Base-by-base conservation (phyloP, 495 filamentous ascomycete genomes). In the Penicillium atrosanguineum region DNA sequence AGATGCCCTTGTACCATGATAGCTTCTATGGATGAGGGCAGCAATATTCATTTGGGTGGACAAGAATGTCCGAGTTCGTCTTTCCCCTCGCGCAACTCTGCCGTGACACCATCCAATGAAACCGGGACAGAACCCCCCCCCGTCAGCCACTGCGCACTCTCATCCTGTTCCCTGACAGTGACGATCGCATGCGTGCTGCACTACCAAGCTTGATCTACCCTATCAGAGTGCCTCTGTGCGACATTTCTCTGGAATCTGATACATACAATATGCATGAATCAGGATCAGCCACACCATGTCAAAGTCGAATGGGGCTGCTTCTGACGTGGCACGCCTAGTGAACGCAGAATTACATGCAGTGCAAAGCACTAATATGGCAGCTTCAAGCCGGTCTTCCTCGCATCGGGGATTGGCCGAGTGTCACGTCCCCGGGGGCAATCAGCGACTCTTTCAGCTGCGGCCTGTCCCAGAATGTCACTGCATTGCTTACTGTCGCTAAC, bases 301-400 rank as follows among this genome's bases (percentile, higher is more conserved):
- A 36, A 42, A 39, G 21, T 53, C 38, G 46, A 50, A 55, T 51
- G 47, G 47, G 55, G 56, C 40, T 57, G 50, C 44, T 56, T 65
- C 65, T 68, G 65, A 68, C 65, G 65, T 68, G 65, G 65, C 62
- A 65, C 37, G 4, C 52, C 57, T 50, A 16, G 14, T 48, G 37
- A 56, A 48, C 39, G 18, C 42, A 31, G 46, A 18, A 18, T 42
- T 53, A 46, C 52, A 54, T 58, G 46, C 41, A 54, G 21, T 25
- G 15, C 19, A 19, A 55, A 42, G 52, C 46, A 34, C 53, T 58
- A 40, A 57, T 43, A 53, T 56, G 53, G 42, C 55, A 53, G 36
- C 39, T 47, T 50, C 48, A 48, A 48, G 37, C 44, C 48, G 45
- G 52, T 52, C 28, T 37, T 45, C 16, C 45, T 31, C 36, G 12